Evolutionary conservation across 495 filamentous ascomycete genomes (phyloP).

Genomic region (Aspergillus carlsbadensis): DNA sequence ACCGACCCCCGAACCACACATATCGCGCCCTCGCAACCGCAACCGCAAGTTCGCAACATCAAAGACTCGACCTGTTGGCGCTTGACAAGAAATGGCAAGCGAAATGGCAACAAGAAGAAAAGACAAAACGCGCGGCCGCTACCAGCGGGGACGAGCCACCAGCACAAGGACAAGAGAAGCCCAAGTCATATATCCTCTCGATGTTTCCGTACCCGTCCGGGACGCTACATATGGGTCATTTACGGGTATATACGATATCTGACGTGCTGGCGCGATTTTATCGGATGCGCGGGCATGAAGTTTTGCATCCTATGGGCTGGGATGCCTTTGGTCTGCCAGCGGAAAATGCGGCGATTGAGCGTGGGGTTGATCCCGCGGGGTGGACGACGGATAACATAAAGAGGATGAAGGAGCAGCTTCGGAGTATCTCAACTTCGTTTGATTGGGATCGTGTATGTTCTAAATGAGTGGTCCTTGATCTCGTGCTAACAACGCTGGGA

Average conservation of each 20-base stretch:
- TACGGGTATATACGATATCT: constrained; percentile 87
- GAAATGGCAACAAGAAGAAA: constrained; percentile 47
- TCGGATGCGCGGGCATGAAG: constrained; percentile 71
- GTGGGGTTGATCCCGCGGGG: constrained; percentile 69
- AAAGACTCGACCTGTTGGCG: constrained; percentile 57
- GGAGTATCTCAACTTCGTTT: constrained; percentile 72
- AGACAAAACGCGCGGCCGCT: neutral
- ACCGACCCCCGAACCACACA: constrained; percentile 14
- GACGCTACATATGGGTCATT: constrained; percentile 83
- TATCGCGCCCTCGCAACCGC: constrained; percentile 18
- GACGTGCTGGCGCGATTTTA: constrained; percentile 80
- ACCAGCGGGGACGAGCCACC: neutral
- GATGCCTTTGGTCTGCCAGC: constrained; percentile 90
- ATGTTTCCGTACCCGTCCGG: constrained; percentile 96
- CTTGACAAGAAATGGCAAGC: constrained; percentile 77
- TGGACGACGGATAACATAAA: constrained; percentile 82
- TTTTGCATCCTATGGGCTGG: constrained; percentile 89
- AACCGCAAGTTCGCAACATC: constrained; percentile 14
- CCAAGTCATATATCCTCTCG: constrained; percentile 74
- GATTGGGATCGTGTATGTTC: constrained; percentile 75
- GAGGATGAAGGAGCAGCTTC: constrained; percentile 80
- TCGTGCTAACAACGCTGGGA: neutral
- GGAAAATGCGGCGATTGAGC: constrained; percentile 91
- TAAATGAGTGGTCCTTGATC: neutral
- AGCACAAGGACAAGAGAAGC: constrained; percentile 23